A percentile compares a stretch with the other conserved stretches of the same genome.
phyloP scores from a whole-genome alignment of 2,329 filamentous ascomycete genomes.

The Diaporthe nobilis region DNA sequence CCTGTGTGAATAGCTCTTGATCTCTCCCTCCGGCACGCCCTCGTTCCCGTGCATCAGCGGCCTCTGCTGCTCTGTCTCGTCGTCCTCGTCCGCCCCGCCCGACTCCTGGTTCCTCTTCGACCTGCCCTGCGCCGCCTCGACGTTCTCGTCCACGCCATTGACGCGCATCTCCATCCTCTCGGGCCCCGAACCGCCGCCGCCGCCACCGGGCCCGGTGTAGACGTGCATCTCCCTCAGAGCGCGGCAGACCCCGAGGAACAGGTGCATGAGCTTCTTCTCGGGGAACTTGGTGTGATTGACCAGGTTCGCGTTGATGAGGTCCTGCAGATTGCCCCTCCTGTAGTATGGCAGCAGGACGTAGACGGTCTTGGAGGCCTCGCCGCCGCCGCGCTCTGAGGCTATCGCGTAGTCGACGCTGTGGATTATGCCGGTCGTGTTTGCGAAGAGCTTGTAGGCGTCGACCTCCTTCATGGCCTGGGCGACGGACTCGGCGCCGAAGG shows the following conservation, averaged over 20 bases:
- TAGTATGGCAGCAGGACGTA: constrained; percentile 98
- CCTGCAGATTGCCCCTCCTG: constrained; percentile 93
- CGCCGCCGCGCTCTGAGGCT: constrained; percentile 76
- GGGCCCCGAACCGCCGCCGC: constrained; percentile 43
- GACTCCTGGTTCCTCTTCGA: constrained; percentile 56
- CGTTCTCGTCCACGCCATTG: constrained; percentile 54
- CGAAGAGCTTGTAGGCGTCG: constrained; percentile 94
- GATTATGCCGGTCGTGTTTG: constrained; percentile 87
- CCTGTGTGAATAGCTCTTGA: constrained; percentile 89
- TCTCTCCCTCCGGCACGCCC: constrained; percentile 77
- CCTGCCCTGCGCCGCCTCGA: constrained; percentile 54
- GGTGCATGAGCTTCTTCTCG: constrained; percentile 86
- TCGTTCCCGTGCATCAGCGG: constrained; percentile 87
- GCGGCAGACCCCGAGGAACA: constrained; percentile 93
- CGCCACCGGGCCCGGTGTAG: constrained; percentile 71
- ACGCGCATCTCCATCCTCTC: constrained; percentile 69
- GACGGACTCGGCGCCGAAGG: constrained; percentile 96
- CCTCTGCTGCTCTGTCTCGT: constrained; percentile 82
- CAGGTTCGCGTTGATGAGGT: constrained; percentile 98
- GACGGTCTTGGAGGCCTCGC: constrained; percentile 85
- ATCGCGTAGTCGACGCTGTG: constrained; percentile 87
- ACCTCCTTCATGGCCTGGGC: constrained; percentile 96
- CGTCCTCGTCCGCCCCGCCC: constrained; percentile 71
- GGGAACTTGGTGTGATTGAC: constrained; percentile 95
- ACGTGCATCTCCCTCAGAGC: constrained; percentile 93